phyloP scores from a whole-genome alignment of 371 early-diverging fungal species.

The Actinomortierella ambigua region DNA sequence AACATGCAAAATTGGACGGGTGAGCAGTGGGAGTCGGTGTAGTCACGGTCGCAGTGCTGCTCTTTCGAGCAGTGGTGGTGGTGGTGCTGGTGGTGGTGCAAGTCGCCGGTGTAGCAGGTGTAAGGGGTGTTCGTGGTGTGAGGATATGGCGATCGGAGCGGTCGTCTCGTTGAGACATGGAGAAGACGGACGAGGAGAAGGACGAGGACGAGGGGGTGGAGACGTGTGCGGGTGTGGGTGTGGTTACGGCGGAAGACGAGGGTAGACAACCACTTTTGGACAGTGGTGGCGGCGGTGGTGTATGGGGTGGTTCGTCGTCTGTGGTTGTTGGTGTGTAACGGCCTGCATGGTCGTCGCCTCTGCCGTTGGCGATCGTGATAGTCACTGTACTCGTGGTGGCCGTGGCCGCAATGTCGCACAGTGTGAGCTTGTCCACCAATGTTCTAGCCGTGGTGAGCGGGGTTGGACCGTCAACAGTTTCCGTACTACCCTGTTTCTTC shows the following conservation, averaged over 20 bases:
- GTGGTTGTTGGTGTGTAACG: not conserved
- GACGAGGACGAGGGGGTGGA: not conserved
- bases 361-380: not conserved
- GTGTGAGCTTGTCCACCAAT: too few species aligned
- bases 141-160: too few species aligned
- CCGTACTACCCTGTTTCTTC: slow-evolving; percentile 17
- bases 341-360: not conserved
- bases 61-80: too few species aligned
- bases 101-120: slow-evolving; percentile 25
- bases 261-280: not conserved
- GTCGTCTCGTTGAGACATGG: not conserved
- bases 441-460: not conserved
- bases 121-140: not conserved
- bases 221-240: not conserved
- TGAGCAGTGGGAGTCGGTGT: not conserved
- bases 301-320: too few species aligned
- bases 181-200: not conserved
- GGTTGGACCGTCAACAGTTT: not conserved
- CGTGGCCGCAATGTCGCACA: not conserved
- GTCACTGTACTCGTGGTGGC: not conserved
- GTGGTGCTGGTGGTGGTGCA: slow-evolving; percentile 13
- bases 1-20: not conserved
- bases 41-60: too few species aligned
- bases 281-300: not conserved
- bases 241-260: not conserved